Conservation (phyloP, 352 stramenopile genomes). For the Globisporangium viniferum region DNA sequence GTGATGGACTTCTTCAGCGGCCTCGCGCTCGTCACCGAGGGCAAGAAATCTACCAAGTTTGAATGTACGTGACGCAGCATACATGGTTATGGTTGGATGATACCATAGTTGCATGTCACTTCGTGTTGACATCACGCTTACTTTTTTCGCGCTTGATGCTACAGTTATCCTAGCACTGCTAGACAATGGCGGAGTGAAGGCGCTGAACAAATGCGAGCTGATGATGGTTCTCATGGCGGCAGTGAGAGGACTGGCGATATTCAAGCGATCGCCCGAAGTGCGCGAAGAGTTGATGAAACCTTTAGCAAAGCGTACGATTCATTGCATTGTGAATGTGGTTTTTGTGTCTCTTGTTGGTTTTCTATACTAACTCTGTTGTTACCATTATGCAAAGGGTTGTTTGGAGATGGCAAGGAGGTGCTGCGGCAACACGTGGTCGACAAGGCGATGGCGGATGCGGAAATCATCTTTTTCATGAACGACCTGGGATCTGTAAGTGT, state of each 20-base stretch:
- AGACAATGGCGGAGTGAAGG: conserved; percentile 59
- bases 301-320: conserved; percentile 40
- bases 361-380: neutral
- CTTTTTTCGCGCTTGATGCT: neutral
- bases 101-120: neutral
- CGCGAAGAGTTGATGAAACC: conserved; percentile 34
- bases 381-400: conserved; percentile 27
- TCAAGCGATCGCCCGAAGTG: conserved; percentile 34
- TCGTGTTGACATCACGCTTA: conserved; percentile 2
- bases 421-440: conserved; percentile 38
- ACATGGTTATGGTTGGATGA: neutral
- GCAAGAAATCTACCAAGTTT: conserved; percentile 64
- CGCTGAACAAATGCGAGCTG: conserved; percentile 58
- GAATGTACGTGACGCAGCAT: conserved; percentile 36
- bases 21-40: conserved; percentile 50
- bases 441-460: conserved; percentile 58
- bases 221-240: conserved; percentile 51
- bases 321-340: neutral
- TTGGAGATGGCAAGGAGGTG: conserved; percentile 42
- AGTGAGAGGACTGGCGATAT: conserved; percentile 47
- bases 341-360: neutral
- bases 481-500: conserved; percentile 51
- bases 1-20: conserved; percentile 65
- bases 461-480: conserved; percentile 80
- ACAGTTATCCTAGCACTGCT: conserved; percentile 57